Evolutionary conservation across 305 asterid genomes (phyloP).

Genomic region (Fraxinus platypoda): DNA sequence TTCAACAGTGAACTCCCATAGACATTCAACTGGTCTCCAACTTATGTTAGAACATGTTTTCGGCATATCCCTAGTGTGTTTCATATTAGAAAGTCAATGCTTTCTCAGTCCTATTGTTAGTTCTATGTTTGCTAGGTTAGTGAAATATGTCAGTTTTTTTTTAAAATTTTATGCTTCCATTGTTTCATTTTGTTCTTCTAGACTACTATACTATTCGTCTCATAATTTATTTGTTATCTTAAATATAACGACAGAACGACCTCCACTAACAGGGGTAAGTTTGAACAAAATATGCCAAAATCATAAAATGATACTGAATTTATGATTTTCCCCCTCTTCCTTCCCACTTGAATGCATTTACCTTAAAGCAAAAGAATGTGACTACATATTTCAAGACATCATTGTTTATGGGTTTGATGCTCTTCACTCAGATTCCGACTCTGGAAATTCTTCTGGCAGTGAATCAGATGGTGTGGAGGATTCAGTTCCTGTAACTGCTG

Average conservation of each 20-base stretch:
- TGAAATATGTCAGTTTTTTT: neutral
- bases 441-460: constrained; percentile 47
- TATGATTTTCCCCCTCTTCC: neutral
- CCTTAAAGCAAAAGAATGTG: neutral
- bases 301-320: neutral
- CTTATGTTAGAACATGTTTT: neutral
- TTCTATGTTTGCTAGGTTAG: neutral
- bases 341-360: neutral
- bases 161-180: neutral
- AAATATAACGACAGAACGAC: neutral
- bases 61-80: neutral
- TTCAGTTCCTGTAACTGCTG: constrained; percentile 30
- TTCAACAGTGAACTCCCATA: neutral
- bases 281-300: neutral
- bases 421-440: constrained; percentile 45
- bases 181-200: neutral
- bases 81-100: neutral
- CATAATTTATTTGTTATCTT: neutral
- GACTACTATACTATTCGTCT: neutral
- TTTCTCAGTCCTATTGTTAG: neutral
- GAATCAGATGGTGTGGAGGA: constrained; percentile 43
- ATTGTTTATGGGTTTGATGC: neutral
- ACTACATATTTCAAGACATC: neutral
- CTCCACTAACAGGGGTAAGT: neutral
- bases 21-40: neutral